Base-by-base conservation (phyloP, 257 asterid species). In the Cordia subcordata region DNA sequence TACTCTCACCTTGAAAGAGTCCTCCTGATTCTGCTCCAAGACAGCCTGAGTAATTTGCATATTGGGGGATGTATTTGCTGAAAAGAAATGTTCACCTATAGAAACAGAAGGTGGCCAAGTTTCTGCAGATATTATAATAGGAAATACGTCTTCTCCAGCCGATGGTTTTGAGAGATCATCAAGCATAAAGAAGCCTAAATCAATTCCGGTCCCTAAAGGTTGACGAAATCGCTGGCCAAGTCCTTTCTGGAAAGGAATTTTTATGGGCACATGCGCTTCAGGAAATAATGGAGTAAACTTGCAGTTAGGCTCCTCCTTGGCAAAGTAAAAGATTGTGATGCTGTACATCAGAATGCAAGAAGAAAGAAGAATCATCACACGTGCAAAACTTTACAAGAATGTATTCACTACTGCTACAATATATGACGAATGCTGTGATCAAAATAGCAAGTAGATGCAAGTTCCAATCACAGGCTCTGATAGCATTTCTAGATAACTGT, bases 201-300 rank as follows among this genome's bases (percentile, higher is more conserved):
- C 95, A 44, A 91, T 77, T 18, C 98, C 96, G 27, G 93, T 85
- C 75, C 96, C 93, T n/a, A 93, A 76, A 63, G 94, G 88, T 82
- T 88, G 98, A 75, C 71, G 66, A 60, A 91, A 88, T 67, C 85
- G 82, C 81, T 91, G 98, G 54, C 85, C 83, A 55, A 78, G 70
- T 61, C 96, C 98, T 78, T 84, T 84, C 60, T 64, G 75, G 64
- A 91, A 91, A 22, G 93, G 85, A 32, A 85, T 61, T 77, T 73
- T 78, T 51, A 81, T 84, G 10, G 96, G 95, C 70, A 65, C 71
- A 40, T 53, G 33, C 3, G 82, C 72, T 68, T 88, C 96, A 3
- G 98, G 88, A 79, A 79, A 84, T 21, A 82, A 20, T 5, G 98
- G 88, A 63, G 76, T 69, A 58, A 85, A 85, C 65, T 49, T 70